Conservation (phyloP, 768 basidiomycete species). For the Asterophora lycoperdoides region DNA sequence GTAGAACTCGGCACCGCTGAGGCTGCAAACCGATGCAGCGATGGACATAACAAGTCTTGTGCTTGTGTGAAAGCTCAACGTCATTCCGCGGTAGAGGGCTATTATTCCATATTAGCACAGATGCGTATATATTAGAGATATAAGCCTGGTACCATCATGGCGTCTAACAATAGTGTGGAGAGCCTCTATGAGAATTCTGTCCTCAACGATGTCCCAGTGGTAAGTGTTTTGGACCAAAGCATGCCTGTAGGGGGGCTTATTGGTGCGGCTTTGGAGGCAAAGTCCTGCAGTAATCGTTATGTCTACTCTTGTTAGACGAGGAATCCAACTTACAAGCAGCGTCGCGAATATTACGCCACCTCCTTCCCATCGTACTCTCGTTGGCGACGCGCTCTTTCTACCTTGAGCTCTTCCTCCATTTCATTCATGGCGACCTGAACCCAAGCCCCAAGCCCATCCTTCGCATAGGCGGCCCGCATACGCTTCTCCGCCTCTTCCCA, state of each 20-base stretch:
- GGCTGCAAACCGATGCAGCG: constrained; percentile 52
- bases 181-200: no score
- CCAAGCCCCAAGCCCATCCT: constrained; percentile 57
- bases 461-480: constrained; percentile 51
- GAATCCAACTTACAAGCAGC: background rate
- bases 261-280: no score
- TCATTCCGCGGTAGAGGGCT: background rate
- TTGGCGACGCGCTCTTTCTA: constrained; percentile 41
- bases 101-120: no score
- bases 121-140: no score
- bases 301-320: no score
- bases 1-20: constrained; percentile 48
- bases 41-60: constrained; percentile 69
- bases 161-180: no score
- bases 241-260: no score
- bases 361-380: constrained; percentile 15
- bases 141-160: no score
- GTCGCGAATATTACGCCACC: background rate
- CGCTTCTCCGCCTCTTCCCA: constrained; percentile 53
- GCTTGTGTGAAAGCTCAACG: constrained; percentile 28
- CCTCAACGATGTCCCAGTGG: no score
- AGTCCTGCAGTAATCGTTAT: no score
- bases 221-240: no score
- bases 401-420: constrained; percentile 50
- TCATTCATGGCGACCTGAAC: constrained; percentile 48